These are phyloP conservation scores for Solanum paucissectum DNA, from an alignment of 257 asterid species.

Conservation along the genomic window DNA sequence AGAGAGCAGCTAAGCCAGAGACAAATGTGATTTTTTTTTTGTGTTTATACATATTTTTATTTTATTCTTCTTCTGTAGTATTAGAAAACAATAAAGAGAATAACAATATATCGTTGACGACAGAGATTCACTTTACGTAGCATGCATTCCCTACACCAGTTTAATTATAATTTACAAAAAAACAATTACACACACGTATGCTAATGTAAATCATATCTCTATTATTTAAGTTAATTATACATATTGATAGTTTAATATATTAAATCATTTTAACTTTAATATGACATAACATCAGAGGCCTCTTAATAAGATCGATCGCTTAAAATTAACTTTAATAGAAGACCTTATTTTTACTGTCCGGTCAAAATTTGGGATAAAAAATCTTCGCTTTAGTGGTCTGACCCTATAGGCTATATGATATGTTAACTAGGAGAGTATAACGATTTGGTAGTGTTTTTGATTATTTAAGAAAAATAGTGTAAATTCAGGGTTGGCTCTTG, in stretches of 20 bases:
- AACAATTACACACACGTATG: background rate
- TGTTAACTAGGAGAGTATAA: no score
- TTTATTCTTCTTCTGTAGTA: background rate
- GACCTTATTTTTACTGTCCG: no score
- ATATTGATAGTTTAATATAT: background rate
- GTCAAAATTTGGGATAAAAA: no score
- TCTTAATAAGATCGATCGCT: no score
- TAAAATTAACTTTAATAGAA: no score
- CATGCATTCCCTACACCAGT: slow-evolving; percentile 13
- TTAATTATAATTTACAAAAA: background rate
- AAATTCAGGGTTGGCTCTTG: no score
- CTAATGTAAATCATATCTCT: background rate
- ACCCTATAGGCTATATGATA: no score
- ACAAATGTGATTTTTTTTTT: slow-evolving; percentile 1
- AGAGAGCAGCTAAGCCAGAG: background rate
- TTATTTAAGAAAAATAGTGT: no score
- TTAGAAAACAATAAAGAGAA: background rate
- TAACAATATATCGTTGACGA: slow-evolving; percentile 1
- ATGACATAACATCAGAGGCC: accelerated
- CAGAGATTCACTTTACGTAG: slow-evolving; percentile 29
- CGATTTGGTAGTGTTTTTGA: no score
- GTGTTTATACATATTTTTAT: background rate
- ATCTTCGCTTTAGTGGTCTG: no score
- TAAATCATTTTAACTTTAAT: background rate
- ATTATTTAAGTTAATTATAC: background rate